Base-by-base conservation (phyloP, 805 yeast genomes). In the Kurtzmaniella fragi region DNA sequence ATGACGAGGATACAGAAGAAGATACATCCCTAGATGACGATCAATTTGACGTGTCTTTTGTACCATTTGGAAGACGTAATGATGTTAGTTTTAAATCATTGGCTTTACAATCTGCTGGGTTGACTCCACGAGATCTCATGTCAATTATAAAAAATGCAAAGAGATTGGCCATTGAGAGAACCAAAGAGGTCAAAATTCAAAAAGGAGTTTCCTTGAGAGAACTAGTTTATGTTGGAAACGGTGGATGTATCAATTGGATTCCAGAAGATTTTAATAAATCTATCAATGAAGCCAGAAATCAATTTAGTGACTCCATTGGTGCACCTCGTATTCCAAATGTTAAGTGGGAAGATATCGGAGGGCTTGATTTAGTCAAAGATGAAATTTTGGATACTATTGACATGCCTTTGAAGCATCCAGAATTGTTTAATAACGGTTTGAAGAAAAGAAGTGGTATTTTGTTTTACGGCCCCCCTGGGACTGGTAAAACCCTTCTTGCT, bases 401-500 rank as follows among this genome's bases (percentile, higher is more conserved):
- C 50, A 78, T 91, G 84, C 99, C 99, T 2, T 68, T 91, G 55
- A 88, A 86, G 52, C 90, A 85, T 56, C 98, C 98, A 0, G 95
- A 88, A 48, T 65, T 93, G 41, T 91, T 91, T 61, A 75, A 80
- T 37, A 80, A 81, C 34, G 98, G 98, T 0, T 77, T 93, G 57
- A 91, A 93, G 59, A 91, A 91, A 57, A 75, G 99, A 61, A 82
- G 95, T 53, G 99, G 99, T 35, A 85, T 93, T 29, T 64, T 93
- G 46, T 89, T 93, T 58, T 93, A 93, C 63, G 99, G 99, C 0
- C 99, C 99, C 0, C 99, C 99, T 0, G 99, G 99, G 17, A 93
- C 99, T 0, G 99, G 99, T 50, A 93, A 93, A 57, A 93, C 99
- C 0, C 69, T 93, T 23, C 70, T 93, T 42, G 99, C 99, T 10